Conservation (phyloP, 345 rosid genomes). For the Populus ilicifolia region DNA sequence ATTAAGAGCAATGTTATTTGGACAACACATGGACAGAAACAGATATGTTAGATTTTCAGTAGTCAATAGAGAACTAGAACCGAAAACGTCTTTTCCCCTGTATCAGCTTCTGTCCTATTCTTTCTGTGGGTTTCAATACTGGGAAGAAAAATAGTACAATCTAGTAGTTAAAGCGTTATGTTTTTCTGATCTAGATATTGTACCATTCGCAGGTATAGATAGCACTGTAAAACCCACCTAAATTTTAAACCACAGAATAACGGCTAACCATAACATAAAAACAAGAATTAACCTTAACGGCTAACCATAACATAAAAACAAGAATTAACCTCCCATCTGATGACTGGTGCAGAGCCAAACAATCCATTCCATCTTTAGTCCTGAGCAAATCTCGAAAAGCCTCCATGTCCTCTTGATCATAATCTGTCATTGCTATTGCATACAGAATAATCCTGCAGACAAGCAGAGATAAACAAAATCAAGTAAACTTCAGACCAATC, state of each 20-base stretch:
- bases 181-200: background rate
- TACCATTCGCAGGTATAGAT: background rate
- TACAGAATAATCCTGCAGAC: constrained; percentile 61
- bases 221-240: background rate
- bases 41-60: too few relatives aligned
- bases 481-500: background rate
- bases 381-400: constrained; percentile 39
- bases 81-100: too few relatives aligned
- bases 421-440: constrained; percentile 71
- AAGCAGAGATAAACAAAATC: background rate
- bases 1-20: too few relatives aligned
- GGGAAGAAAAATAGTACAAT: background rate
- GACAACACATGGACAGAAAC: too few relatives aligned
- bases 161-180: background rate
- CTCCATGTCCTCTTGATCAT: constrained; percentile 56
- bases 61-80: too few relatives aligned
- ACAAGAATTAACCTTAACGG: constrained; percentile 41
- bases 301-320: background rate
- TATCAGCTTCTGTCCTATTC: background rate
- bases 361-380: constrained; percentile 72
- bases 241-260: background rate
- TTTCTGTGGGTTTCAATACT: background rate
- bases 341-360: constrained; percentile 60
- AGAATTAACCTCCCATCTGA: constrained; percentile 66
- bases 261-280: background rate